Evolutionary conservation across 2,329 filamentous ascomycete genomes (phyloP).

Genomic region (Lasiodiplodia citricola): DNA sequence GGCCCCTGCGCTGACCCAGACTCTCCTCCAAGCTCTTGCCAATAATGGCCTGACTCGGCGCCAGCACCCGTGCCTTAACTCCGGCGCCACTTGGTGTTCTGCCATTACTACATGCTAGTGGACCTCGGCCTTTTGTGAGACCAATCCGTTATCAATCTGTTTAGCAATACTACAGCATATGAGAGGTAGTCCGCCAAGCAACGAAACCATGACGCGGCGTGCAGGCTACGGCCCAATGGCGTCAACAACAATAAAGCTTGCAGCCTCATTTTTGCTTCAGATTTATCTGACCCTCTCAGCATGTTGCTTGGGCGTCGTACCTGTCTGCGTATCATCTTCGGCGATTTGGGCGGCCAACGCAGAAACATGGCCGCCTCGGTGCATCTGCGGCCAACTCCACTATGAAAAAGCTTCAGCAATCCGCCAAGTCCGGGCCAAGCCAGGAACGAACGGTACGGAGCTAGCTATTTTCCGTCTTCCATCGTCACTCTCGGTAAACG

Average conservation of each 20-base stretch:
- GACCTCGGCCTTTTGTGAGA: not conserved
- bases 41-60: too few species aligned
- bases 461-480: not conserved
- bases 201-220: not conserved
- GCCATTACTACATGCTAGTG: not conserved
- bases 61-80: not conserved
- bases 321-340: not conserved
- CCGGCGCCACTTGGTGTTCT: constrained; percentile 1
- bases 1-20: not conserved
- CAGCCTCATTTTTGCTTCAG: constrained; percentile 5
- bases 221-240: too few species aligned
- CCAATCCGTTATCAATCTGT: not conserved
- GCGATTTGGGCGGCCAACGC: not conserved
- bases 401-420: not conserved
- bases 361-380: not conserved
- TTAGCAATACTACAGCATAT: too few species aligned
- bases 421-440: too few species aligned
- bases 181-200: not conserved
- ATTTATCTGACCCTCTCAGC: not conserved
- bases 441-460: too few species aligned
- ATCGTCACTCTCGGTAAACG: not conserved
- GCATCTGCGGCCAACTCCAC: not conserved
- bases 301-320: too few species aligned
- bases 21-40: not conserved
- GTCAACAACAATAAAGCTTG: not conserved